Evolutionary conservation across 352 stramenopile genomes (phyloP), one percentile per base, ranked within the genome.

Genomic region (Plasmopara muralis): DNA sequence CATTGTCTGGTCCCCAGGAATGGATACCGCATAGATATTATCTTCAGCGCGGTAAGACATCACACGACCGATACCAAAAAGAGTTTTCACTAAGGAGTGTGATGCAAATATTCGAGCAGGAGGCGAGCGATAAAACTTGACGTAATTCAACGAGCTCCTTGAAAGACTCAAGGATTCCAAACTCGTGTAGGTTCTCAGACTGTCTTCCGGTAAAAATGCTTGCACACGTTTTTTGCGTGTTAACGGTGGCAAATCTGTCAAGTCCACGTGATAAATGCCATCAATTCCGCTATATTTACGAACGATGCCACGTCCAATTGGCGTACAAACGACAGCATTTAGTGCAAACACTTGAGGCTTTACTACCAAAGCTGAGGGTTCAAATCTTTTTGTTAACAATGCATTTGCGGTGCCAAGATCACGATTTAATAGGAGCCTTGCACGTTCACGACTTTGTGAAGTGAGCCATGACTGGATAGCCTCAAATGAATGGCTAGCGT

Each of bases 231-330:
- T 76, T 47, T 75, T 50, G 10, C 43, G 72, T 6, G 55, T 53
- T 4, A 54, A 50, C 30, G 55, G n/a, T 38, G 47, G 68, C 74
- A 75, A 91, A 47, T 89, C 78, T 12, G 78, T 66, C 25, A 93
- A 64, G 47, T 93, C 78, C 1, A 93, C 69, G n/a, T 71, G 53
- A 62, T 93, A 93, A 20, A 93, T 88, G n/a, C 74, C 83, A 51
- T 90, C 80, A 8, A 80, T 57, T 1, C 66, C 65, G 14, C 82
- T 74, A 48, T 85, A 91, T 43, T 79, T 84, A 41, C 76, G 74
- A 31, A 91, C 58, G 13, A 91, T 88, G 15, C 62, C 80, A 40
- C 66, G 72, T 1, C 80, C 80, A 46, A 87, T 70, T 28, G 80
- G 76, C 4, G 80, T 87, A 25, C 74, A 72, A 31, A 91, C 77